Evolutionary conservation across 2,329 filamentous ascomycete species (phyloP), one percentile per base, ranked within the genome.

Genomic region (Whalleya microplaca): DNA sequence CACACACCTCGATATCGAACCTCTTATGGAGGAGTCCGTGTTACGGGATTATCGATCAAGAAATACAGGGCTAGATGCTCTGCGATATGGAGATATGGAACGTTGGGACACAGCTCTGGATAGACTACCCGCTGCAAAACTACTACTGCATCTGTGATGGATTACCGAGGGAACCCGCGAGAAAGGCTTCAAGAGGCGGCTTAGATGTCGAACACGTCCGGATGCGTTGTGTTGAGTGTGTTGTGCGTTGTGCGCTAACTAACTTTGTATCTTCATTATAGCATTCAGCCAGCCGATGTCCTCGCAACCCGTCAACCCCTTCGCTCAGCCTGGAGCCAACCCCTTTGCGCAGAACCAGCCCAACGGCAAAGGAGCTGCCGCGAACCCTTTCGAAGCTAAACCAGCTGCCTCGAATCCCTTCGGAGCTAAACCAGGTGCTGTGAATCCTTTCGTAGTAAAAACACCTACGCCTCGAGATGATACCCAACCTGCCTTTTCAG

Each of bases 231-330:
- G 23, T n/a, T n/a, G n/a, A n/a, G n/a, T n/a, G n/a, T n/a, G n/a
- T n/a, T n/a, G n/a, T n/a, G n/a, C n/a, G n/a, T n/a, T n/a, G 21
- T 18, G 29, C 23, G n/a, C 14, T 50, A 21, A 58, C 61, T 64
- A 53, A 64, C 56, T 40, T 48, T 64, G 41, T 61, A 37, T 53
- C 49, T 59, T 48, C 20, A 57, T 52, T 64, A 29, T 63, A 70
- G 68, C 68, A 57, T 70, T 69, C 46, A 51, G 53, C 43, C 48
- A 61, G 32, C 55, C 51, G 48, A 45, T 20, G 6, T 32, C 62
- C 19, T 48, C 53, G 20, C 51, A 59, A 42, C 45, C 54, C 29
- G 41, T n/a, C n/a, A 68, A 68, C 40, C 65, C 67, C 2, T 69
- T 69, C 51, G 57, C 55, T 29, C 52, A 58, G 50, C 56, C 62